Evolutionary conservation across 306 rosid genomes (phyloP).

Genomic region (Quercus suber): DNA sequence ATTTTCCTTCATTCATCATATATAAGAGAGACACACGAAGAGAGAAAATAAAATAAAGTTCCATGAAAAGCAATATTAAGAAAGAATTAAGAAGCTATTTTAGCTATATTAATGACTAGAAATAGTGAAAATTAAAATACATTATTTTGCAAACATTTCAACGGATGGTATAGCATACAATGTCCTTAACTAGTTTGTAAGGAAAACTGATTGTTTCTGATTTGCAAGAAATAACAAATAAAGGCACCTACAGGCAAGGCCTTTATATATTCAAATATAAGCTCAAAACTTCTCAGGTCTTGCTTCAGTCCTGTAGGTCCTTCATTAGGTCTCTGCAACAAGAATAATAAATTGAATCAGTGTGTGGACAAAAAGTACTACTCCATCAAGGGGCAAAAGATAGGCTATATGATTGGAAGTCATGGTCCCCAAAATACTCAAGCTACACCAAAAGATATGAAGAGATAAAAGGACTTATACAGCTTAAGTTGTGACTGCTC

Average conservation of each 20-base stretch:
- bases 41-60: too few relatives aligned
- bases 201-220: not conserved
- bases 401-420: not conserved
- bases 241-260: constrained; percentile 81
- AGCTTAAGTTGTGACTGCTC: not conserved
- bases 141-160: not conserved
- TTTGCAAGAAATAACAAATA: constrained; percentile 16
- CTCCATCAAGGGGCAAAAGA: not conserved
- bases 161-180: not conserved
- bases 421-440: not conserved
- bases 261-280: constrained; percentile 85
- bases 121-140: not conserved
- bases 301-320: constrained; percentile 45
- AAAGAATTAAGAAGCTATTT: not conserved
- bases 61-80: too few relatives aligned
- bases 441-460: not conserved
- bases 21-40: too few relatives aligned
- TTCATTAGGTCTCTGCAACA: constrained; percentile 66
- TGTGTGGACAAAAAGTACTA: not conserved
- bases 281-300: constrained; percentile 91
- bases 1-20: not conserved
- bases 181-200: constrained; percentile 16
- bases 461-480: not conserved
- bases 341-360: constrained; percentile 35
- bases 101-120: not conserved